A percentile compares a stretch with the other conserved stretches of the same genome.
Evolutionary conservation across 75 land plant species (phyloP).

Genomic region (Pinus tabuliformis): DNA sequence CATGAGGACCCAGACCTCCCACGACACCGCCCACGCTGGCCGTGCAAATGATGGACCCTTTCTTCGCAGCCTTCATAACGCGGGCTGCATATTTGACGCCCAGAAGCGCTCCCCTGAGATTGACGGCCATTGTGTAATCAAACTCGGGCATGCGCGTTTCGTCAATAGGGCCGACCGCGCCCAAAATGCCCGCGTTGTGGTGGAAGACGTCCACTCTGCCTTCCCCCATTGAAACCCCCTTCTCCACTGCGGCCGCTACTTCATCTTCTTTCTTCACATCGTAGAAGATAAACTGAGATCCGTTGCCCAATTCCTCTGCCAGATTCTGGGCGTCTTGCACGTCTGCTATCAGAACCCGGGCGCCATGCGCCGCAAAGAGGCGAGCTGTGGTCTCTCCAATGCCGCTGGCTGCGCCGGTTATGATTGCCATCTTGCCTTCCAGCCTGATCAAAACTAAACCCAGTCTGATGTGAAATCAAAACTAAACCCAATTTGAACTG

Average conservation of each 20-base stretch:
- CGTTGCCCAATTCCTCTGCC: conserved; percentile 31
- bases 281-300: conserved; percentile 34
- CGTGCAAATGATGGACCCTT: conserved; percentile 42
- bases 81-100: conserved; percentile 63
- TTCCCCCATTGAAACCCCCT: conserved; percentile 14
- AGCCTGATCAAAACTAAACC: conserved; percentile 23
- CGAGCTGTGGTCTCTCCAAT: conserved; percentile 69
- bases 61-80: conserved; percentile 34
- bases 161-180: conserved; percentile 24
- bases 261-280: conserved; percentile 59
- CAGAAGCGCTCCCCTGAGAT: conserved; percentile 51
- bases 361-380: conserved; percentile 65
- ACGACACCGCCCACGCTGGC: conserved; percentile 36
- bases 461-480: too few relatives aligned
- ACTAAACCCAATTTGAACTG: too few relatives aligned
- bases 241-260: conserved; percentile 39
- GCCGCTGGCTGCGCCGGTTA: conserved; percentile 76
- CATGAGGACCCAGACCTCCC: conserved; percentile 47
- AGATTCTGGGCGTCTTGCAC: conserved; percentile 53
- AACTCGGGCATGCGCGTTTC: conserved; percentile 18
- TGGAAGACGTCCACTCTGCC: conserved; percentile 47
- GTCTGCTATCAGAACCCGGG: conserved; percentile 64
- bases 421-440: conserved; percentile 58
- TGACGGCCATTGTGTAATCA: conserved; percentile 46
- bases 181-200: conserved; percentile 64